Conservation (phyloP, 2,329 filamentous ascomycete species). For the Colletotrichum gigasporum region DNA sequence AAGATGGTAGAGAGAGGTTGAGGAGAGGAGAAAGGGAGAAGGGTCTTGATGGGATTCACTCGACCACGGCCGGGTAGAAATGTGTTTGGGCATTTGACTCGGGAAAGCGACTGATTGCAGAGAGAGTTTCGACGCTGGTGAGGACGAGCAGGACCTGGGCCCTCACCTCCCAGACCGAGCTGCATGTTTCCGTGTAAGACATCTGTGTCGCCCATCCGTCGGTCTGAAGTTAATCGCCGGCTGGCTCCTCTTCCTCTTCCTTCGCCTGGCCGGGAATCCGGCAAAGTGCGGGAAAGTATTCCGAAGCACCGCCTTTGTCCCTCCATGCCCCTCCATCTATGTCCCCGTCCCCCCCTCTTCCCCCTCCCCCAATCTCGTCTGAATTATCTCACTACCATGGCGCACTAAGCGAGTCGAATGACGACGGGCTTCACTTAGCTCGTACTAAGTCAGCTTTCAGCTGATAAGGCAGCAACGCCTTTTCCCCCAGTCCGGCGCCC, state of each 20-base stretch:
- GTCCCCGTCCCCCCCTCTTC: too few relatives aligned
- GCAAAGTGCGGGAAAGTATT: background rate
- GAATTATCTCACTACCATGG: background rate
- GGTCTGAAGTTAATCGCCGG: background rate
- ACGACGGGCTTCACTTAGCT: background rate
- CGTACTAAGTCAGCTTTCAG: too few relatives aligned
- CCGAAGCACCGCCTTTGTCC: background rate
- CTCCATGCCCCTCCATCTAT: too few relatives aligned
- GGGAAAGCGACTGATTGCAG: too few relatives aligned
- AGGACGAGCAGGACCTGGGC: too few relatives aligned
- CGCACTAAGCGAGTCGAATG: background rate
- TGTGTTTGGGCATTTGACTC: too few relatives aligned
- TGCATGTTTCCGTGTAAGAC: background rate
- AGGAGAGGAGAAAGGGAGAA: background rate
- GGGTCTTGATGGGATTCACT: too few relatives aligned
- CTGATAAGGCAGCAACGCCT: too few relatives aligned
- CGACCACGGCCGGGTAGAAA: too few relatives aligned
- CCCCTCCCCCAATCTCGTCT: background rate
- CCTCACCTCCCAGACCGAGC: background rate
- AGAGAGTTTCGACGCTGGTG: too few relatives aligned
- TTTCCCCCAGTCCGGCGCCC: too few relatives aligned
- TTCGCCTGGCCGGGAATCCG: background rate
- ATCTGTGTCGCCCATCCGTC: background rate
- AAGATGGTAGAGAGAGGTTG: background rate
- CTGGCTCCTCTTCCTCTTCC: too few relatives aligned